Evolutionary conservation across 192 early-diverging fungal genomes (phyloP).

Genomic region (Globomyces pollinis-pini): DNA sequence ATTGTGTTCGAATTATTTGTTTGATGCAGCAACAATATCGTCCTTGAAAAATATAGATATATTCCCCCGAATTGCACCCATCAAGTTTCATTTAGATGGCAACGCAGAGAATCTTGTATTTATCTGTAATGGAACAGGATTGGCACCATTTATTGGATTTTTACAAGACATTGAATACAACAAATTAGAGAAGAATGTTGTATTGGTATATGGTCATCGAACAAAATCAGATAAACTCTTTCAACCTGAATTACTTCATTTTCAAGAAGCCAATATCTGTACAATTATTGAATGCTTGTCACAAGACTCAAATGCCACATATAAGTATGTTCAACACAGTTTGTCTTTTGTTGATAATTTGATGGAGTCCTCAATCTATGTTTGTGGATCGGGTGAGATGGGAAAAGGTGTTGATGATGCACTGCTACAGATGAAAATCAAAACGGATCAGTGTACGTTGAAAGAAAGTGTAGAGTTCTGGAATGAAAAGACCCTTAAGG

Average conservation of each 20-base stretch:
- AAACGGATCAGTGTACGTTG: no score
- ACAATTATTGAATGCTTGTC: constrained; percentile 18
- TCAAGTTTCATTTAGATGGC: background rate
- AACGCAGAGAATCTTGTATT: constrained; percentile 20
- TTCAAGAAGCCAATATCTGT: constrained; percentile 31
- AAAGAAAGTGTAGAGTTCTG: no score
- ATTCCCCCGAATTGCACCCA: constrained; percentile 1
- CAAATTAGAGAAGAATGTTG: constrained; percentile 29
- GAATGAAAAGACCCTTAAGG: no score
- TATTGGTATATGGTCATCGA: constrained; percentile 10
- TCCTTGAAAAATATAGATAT: constrained; percentile 16
- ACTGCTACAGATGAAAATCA: no score
- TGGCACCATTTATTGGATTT: constrained; percentile 92
- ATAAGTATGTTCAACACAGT: constrained; percentile 80
- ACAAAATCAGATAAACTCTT: constrained; percentile 51
- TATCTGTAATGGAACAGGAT: constrained; percentile 91
- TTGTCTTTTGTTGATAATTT: background rate
- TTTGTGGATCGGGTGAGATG: constrained; percentile 75
- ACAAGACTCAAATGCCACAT: constrained; percentile 11
- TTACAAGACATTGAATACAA: constrained; percentile 45
- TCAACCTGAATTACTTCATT: constrained; percentile 44
- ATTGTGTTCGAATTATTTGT: constrained; percentile 13
- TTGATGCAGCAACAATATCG: no score
- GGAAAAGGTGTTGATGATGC: constrained; percentile 77
- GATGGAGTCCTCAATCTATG: constrained; percentile 13